Conservation (phyloP, 306 rosid species). For the Carpinus fangiana region DNA sequence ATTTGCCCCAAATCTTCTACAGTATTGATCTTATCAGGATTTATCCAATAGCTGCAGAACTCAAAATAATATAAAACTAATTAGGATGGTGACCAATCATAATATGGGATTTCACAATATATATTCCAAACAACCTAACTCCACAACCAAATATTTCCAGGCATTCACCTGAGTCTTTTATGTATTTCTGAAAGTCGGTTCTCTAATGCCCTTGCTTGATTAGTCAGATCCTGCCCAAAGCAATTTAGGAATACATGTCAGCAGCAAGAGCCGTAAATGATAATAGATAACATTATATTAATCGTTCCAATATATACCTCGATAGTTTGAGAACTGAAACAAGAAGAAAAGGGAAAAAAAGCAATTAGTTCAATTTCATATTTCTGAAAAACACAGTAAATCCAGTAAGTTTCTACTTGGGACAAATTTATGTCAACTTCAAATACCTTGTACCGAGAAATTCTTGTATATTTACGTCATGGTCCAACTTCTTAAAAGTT, state of each 20-base stretch:
- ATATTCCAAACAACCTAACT: background rate
- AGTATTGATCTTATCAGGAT: constrained; percentile 61
- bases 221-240: constrained; percentile 56
- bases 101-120: constrained; percentile 4
- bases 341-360: constrained; percentile 16
- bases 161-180: constrained; percentile 67
- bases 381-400: background rate
- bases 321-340: constrained; percentile 69
- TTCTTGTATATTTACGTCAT: constrained; percentile 74
- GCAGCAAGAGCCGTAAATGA: constrained; percentile 11
- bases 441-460: constrained; percentile 67
- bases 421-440: background rate
- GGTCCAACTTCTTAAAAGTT: constrained; percentile 81
- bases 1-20: constrained; percentile 67
- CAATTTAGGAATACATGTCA: background rate
- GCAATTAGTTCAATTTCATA: constrained; percentile 15
- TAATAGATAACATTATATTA: background rate
- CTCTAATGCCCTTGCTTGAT: constrained; percentile 50
- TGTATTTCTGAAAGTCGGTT: constrained; percentile 57
- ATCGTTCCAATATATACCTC: constrained; percentile 49
- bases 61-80: constrained; percentile 32
- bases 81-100: constrained; percentile 3
- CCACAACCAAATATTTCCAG: background rate
- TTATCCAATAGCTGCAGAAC: constrained; percentile 59
- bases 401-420: background rate